Evolutionary conservation across 2,329 filamentous ascomycete genomes (phyloP), one percentile per base, ranked within the genome.

Genomic region (Bipolaris oryzae): DNA sequence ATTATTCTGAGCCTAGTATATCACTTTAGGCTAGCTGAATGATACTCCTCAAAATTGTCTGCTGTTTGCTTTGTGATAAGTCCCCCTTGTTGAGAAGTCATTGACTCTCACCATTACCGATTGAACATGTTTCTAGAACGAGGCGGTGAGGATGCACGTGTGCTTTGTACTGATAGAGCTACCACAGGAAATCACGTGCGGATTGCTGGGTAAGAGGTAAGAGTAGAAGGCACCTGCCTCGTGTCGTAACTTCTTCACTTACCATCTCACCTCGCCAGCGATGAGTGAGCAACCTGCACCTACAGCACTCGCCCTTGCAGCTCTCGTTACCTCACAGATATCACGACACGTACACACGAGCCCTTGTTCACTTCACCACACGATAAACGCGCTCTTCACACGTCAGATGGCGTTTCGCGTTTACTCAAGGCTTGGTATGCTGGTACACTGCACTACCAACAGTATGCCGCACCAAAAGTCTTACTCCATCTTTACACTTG

Each of bases 371-470:
- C 48, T 33, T 35, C 48, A 35, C 42, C 16, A 43, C 42, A 28
- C 48, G 48, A n/a, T 7, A n/a, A 21, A 41, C 53, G 35, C 42
- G 48, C 42, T 21, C 35, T 35, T 43, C 20, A 47, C 42, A 44
- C 42, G 35, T 52, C 20, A 3, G n/a, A 42, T 37, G 33, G 25
- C 21, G 3, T 6, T 9, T 18, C 7, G 7, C 13, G 7, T 15
- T 10, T 46, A 18, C 16, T 16, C 7, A n/a, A 25, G 20, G 11
- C 31, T 48, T 23, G 13, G 1, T 31, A 31, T 31, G 28, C 28
- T 13, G 13, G 28, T 31, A 31, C 5, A 13, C 16, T 20, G 7
- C 9, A 11, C 15, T 18, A 7, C 28, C 11, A 13, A 42, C 16
- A 33, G 18, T 33, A 31, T 25, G 7, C 35, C 7, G 10, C 18